These are phyloP conservation scores for Tricholoma saponaceum DNA, from an alignment of 768 basidiomycete species.

Conservation along the genomic window DNA sequence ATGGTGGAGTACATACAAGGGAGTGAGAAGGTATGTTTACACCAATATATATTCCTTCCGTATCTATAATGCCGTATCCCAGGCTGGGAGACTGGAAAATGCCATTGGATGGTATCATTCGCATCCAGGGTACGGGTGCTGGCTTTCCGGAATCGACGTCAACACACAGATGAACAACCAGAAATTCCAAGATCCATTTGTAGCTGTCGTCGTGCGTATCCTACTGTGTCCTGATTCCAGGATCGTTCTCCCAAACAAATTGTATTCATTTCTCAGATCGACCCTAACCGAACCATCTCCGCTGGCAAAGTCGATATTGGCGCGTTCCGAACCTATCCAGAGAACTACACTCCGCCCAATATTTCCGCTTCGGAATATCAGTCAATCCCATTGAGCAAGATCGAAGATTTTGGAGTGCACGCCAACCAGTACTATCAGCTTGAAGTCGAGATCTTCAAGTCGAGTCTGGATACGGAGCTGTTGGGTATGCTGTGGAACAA, in stretches of 20 bases:
- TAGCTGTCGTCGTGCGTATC: constrained; percentile 85
- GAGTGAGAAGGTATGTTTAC: constrained; percentile 61
- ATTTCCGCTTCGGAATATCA: constrained; percentile 81
- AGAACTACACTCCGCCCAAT: constrained; percentile 84
- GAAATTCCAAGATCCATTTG: constrained; percentile 92
- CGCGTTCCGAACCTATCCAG: constrained; percentile 96
- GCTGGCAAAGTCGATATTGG: constrained; percentile 99
- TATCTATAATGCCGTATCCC: neutral
- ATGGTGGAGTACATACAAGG: constrained; percentile 92
- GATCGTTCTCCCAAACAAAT: neutral
- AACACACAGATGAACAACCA: constrained; percentile 96
- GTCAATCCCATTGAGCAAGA: constrained; percentile 93
- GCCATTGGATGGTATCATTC: constrained; percentile 98
- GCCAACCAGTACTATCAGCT: constrained; percentile 94
- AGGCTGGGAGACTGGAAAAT: constrained; percentile 85
- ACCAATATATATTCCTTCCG: neutral
- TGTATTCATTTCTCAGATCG: constrained; percentile 56
- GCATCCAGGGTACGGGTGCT: constrained; percentile 98
- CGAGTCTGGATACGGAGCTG: constrained; percentile 79
- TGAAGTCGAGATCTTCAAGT: constrained; percentile 95
- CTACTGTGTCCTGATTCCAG: neutral
- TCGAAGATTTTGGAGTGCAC: constrained; percentile 99
- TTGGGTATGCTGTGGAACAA: constrained; percentile 96
- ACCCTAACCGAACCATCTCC: constrained; percentile 97
- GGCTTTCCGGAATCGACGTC: constrained; percentile 98